Evolutionary conservation across 2,329 filamentous ascomycete species (phyloP).

Genomic region (Fusarium poae): DNA sequence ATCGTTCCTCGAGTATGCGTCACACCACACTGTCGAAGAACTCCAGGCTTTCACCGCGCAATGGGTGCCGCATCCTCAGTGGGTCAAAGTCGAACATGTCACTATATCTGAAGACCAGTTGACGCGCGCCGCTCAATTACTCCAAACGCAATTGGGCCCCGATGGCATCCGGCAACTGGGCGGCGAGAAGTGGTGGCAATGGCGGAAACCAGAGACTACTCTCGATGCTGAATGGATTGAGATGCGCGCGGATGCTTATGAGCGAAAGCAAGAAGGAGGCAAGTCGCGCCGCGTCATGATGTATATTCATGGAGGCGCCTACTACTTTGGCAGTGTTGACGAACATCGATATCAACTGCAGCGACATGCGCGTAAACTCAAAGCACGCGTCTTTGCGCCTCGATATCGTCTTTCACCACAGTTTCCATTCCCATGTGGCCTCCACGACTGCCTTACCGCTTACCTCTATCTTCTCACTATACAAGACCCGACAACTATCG

Average conservation of each 20-base stretch:
- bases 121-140: conserved; percentile 71
- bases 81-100: conserved; percentile 83
- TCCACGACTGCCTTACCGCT: conserved; percentile 89
- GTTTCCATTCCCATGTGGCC: conserved; percentile 93
- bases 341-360: conserved; percentile 99
- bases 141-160: conserved; percentile 81
- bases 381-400: conserved; percentile 88
- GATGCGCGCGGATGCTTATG: conserved; percentile 81
- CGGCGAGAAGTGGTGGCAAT: conserved; percentile 90
- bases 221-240: conserved; percentile 95
- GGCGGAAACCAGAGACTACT: conserved; percentile 75
- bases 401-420: conserved; percentile 90
- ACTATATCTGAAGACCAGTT: conserved; percentile 75
- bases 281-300: conserved; percentile 84
- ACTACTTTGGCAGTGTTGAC: conserved; percentile 95
- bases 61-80: conserved; percentile 89
- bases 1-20: conserved; percentile 85
- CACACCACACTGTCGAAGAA: conserved; percentile 92
- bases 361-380: conserved; percentile 91
- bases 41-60: conserved; percentile 91
- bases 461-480: conserved; percentile 85
- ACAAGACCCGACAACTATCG: conserved; percentile 83
- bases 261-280: conserved; percentile 72
- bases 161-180: conserved; percentile 82
- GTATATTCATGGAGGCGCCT: conserved; percentile 94